Base-by-base conservation (phyloP, 1,284 basidiomycete species). In the Heliocybe sulcata region DNA sequence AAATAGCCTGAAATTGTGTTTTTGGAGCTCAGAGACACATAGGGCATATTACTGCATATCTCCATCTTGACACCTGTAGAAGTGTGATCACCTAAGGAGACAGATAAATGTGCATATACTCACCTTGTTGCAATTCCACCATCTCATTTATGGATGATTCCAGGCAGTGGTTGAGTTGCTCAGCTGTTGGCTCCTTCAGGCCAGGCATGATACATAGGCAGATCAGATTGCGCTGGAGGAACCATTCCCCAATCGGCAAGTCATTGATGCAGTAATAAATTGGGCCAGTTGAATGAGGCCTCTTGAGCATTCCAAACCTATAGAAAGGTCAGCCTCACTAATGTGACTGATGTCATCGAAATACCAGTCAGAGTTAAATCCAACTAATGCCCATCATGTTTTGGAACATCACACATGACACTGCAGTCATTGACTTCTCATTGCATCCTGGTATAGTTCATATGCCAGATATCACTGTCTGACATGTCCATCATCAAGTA, bases 321-420 rank as follows among this genome's bases (percentile, higher is more conserved):
- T 23, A 10, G 25, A 50, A 29, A 10, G 4, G 16, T 19, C 4
- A 25, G n/a, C 16, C 10, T 6, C 10, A 6, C 6, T 45, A 25
- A 16, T 23, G 50, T 53, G 38, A 48, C 12, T 53, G 19, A n/a
- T 20, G 51, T 52, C 54, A 11, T 35, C 56, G n/a, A 55, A 55
- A 10, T 52, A 69, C 66, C 65, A 68, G 54, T 69, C 68, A 10
- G 59, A 54, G 51, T 67, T 67, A 70, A 27, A 48, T 67, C 62
- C 2, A 69, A 58, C 23, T 25, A 16, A 16, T 16, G 6, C 16
- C 23, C 42, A 6, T 16, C 42, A 6, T 45, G 6, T 6, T 6
- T 19, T 4, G 42, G 19, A 45, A 19, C 23, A 45, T 45, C 42
- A 10, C 42, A 16, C 10, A 45, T 16, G 10, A 16, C 16, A 19